Evolutionary conservation across 345 rosid species (phyloP).

Genomic region (Viola odorata): DNA sequence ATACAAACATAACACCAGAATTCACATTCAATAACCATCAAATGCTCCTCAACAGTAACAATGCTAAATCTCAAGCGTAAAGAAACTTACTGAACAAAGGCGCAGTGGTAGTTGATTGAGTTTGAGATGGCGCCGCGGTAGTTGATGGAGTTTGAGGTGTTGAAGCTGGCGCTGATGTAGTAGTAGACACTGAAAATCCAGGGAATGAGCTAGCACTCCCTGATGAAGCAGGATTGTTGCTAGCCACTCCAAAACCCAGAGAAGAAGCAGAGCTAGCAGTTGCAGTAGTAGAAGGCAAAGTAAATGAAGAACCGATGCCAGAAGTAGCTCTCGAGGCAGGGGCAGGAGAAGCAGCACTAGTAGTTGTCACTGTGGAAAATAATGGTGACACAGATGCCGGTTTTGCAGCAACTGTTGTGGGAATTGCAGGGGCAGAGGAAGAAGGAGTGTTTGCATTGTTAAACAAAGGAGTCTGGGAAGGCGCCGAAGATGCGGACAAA

Average conservation of each 20-base stretch:
- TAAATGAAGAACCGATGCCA: constrained; percentile 36
- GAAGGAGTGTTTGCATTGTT: constrained; percentile 3
- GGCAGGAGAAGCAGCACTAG: constrained; percentile 38
- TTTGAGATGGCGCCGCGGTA: constrained; percentile 39
- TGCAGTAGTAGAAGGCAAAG: constrained; percentile 22
- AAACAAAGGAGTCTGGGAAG: not conserved
- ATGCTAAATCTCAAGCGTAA: not conserved
- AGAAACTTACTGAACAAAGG: constrained; percentile 51
- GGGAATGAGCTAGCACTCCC: constrained; percentile 50
- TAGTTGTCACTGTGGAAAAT: constrained; percentile 12
- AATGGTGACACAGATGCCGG: constrained; percentile 1
- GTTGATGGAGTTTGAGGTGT: constrained; percentile 47
- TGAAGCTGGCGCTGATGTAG: constrained; percentile 37
- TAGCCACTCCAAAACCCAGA: constrained; percentile 42
- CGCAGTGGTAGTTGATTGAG: constrained; percentile 37
- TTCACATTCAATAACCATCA: not conserved
- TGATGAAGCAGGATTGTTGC: constrained; percentile 36
- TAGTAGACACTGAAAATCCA: constrained; percentile 56
- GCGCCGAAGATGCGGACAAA: not conserved
- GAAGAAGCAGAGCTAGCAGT: constrained; percentile 36
- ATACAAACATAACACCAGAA: not conserved
- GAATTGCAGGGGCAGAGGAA: not conserved
- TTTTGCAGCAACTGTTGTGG: not conserved
- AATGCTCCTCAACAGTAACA: not conserved
- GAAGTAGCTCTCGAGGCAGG: constrained; percentile 31